Evolutionary conservation across 108 stramenopile species (phyloP).

Genomic region (Epipyxis sp.): DNA sequence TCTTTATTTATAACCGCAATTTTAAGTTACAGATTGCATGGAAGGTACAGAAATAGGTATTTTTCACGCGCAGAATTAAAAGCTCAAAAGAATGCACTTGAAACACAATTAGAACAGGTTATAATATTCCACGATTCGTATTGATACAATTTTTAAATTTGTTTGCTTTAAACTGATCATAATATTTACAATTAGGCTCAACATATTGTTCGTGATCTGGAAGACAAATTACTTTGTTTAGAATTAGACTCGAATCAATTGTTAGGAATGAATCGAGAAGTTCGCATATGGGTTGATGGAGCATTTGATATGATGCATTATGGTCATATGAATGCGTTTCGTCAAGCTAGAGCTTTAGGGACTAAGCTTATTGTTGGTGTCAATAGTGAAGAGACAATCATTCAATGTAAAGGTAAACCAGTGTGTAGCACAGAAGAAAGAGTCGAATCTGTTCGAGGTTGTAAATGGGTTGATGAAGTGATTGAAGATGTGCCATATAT

Average conservation of each 20-base stretch:
- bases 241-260: background rate
- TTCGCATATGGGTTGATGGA: constrained; percentile 91
- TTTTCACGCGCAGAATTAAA: no score
- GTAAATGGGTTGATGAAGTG: constrained; percentile 98
- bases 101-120: no score
- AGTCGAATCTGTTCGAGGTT: constrained; percentile 79
- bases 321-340: constrained; percentile 99
- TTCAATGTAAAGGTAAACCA: constrained; percentile 82
- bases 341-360: constrained; percentile 85
- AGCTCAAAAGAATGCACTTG: no score
- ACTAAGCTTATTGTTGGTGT: constrained; percentile 93
- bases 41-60: no score
- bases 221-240: constrained; percentile 25
- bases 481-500: constrained; percentile 92
- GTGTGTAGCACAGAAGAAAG: constrained; percentile 92
- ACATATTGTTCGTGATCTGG: constrained; percentile 10
- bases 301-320: constrained; percentile 97
- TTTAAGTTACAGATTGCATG: no score
- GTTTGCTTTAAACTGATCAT: no score
- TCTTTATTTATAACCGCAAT: no score
- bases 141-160: no score
- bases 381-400: constrained; percentile 89
- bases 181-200: constrained; percentile 2
- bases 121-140: no score
- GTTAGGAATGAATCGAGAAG: constrained; percentile 20